phyloP scores from a whole-genome alignment of 139 green algal genomes.

The Tetraselmis striata region DNA sequence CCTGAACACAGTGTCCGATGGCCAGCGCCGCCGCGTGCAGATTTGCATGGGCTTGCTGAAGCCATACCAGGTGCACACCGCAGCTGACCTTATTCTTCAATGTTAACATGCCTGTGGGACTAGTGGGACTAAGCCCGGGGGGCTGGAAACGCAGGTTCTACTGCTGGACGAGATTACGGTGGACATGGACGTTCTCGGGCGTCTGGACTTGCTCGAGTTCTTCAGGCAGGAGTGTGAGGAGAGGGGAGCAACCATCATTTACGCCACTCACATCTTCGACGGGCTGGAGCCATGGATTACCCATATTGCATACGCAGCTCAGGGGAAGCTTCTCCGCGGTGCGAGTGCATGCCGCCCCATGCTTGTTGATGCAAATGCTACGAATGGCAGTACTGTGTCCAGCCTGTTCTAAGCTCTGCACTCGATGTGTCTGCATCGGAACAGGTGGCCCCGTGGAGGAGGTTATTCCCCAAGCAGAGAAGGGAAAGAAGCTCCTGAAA shows the following conservation, averaged over 20 bases:
- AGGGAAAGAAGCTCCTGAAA: constrained; percentile 58
- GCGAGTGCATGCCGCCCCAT: not conserved
- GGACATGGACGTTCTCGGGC: constrained; percentile 93
- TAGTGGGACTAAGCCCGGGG: too few relatives aligned
- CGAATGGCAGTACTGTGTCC: not conserved
- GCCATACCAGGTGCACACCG: constrained; percentile 78
- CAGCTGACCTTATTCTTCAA: too few relatives aligned
- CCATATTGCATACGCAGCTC: constrained; percentile 75
- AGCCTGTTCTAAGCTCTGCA: not conserved
- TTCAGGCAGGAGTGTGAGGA: constrained; percentile 64
- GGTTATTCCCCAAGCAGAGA: constrained; percentile 27
- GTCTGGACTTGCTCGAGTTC: constrained; percentile 89
- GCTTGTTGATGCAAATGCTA: not conserved
- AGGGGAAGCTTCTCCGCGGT: constrained; percentile 54
- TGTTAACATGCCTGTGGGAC: too few relatives aligned
- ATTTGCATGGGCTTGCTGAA: constrained; percentile 93
- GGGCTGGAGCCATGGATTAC: constrained; percentile 82
- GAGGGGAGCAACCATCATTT: constrained; percentile 79
- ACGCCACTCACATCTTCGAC: constrained; percentile 99
- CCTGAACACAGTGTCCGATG: constrained; percentile 90
- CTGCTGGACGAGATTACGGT: constrained; percentile 98
- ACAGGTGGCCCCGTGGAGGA: constrained; percentile 27
- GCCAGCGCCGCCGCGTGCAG: constrained; percentile 91
- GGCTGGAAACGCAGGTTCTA: constrained; percentile 85
- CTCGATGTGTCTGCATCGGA: not conserved